A percentile compares a stretch with the other conserved stretches of the same genome.
phyloP scores from a whole-genome alignment of 176 grass and related monocot genomes.

The Microstegium vimineum region DNA sequence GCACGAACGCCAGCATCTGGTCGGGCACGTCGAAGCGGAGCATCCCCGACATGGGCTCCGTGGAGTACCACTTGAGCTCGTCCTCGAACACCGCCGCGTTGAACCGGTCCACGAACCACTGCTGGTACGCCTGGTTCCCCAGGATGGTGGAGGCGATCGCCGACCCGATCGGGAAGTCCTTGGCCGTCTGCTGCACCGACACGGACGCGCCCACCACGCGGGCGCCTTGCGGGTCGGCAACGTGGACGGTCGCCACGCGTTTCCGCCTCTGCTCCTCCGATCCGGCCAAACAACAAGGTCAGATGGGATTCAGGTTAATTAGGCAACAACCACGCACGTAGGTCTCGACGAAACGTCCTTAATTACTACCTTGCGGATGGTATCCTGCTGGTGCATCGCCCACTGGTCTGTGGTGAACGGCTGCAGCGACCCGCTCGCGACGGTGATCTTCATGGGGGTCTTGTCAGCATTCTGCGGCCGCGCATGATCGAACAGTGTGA shows the following conservation, averaged over 20 bases:
- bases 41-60: conserved; percentile 66
- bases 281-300: not conserved
- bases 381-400: conserved; percentile 76
- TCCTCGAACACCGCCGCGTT: conserved; percentile 98
- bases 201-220: conserved; percentile 65
- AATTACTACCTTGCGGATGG: conserved; percentile 81
- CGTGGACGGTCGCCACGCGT: conserved; percentile 68
- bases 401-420: conserved; percentile 75
- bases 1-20: conserved; percentile 85
- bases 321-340: not conserved
- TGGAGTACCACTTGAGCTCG: conserved; percentile 98
- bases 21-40: conserved; percentile 68
- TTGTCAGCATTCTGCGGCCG: conserved; percentile 53
- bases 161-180: conserved; percentile 86
- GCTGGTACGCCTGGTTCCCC: conserved; percentile 75
- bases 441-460: conserved; percentile 65
- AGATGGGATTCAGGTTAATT: not conserved
- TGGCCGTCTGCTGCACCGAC: conserved; percentile 59
- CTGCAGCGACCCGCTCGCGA: conserved; percentile 65
- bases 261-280: conserved; percentile 61
- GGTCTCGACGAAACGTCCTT: not conserved
- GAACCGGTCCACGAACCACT: conserved; percentile 85
- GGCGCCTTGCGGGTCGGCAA: conserved; percentile 59
- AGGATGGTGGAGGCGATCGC: conserved; percentile 89
- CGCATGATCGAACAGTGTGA: not conserved